These are phyloP conservation scores for Penicillium rolfsii DNA, from an alignment of 2,329 filamentous ascomycete genomes.

Conservation along the genomic window DNA sequence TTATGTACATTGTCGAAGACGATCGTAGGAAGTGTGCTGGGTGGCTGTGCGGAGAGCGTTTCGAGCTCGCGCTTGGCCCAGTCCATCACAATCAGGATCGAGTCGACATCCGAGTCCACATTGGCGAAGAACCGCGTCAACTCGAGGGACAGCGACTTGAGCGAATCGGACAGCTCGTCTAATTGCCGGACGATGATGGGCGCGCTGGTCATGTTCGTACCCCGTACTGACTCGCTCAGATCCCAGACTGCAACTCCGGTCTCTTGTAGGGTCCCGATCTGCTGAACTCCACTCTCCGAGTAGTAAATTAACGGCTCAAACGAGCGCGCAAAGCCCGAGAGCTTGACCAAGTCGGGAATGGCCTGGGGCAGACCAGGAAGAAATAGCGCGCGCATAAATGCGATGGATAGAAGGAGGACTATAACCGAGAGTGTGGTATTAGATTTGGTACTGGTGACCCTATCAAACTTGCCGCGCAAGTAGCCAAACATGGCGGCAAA, in stretches of 20 bases:
- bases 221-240: slow-evolving; percentile 83
- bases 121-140: slow-evolving; percentile 91
- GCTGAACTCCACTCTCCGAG: slow-evolving; percentile 82
- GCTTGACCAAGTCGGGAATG: slow-evolving; percentile 84
- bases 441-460: slow-evolving; percentile 69
- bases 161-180: slow-evolving; percentile 80
- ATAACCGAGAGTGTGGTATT: slow-evolving; percentile 67
- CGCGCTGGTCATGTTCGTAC: slow-evolving; percentile 87
- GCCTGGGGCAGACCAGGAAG: slow-evolving; percentile 68
- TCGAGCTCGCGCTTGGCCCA: slow-evolving; percentile 87
- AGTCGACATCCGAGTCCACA: slow-evolving; percentile 90
- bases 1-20: slow-evolving; percentile 84
- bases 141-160: slow-evolving; percentile 82
- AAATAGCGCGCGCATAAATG: slow-evolving; percentile 67
- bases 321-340: slow-evolving; percentile 83
- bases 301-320: slow-evolving; percentile 96
- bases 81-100: slow-evolving; percentile 92
- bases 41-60: slow-evolving; percentile 65
- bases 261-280: slow-evolving; percentile 85
- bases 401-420: slow-evolving; percentile 65
- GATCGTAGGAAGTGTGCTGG: slow-evolving; percentile 65
- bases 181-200: slow-evolving; percentile 83
- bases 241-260: slow-evolving; percentile 95
- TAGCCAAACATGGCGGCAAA: slow-evolving; percentile 73
- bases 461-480: slow-evolving; percentile 61